Base-by-base conservation (phyloP, 2,329 filamentous ascomycete species). In the Tolypocladium capitatum region DNA sequence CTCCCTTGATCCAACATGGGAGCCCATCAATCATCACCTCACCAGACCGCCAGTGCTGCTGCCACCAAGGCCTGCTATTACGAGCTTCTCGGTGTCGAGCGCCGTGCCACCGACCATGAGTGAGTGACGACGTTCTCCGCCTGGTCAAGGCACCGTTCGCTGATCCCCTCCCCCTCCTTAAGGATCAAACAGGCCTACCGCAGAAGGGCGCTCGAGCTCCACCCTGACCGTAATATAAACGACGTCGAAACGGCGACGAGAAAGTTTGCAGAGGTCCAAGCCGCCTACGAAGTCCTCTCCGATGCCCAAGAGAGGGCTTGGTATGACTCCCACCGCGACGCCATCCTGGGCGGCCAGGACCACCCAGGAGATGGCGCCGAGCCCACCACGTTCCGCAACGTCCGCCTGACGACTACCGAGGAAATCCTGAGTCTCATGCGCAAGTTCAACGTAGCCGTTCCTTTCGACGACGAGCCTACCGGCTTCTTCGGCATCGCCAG, bases 111-210 rank as follows among this genome's bases (percentile, higher is more conserved):
- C 6, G 84, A 90, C 41, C 86, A 94, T 48, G 90, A 96, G 83
- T 89, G 66, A 61, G 76, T 56, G 6, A 13, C n/a, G 13, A 9
- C 20, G 1, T 34, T 35, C 9, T 9, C 13, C 35, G n/a, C 13
- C 27, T 32, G 16, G 11, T 8, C 43, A 20, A 21, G 21, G 27
- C 35, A 33, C 1, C 16, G 24, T 20, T 32, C 2, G 7, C 33
- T 51, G 3, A 47, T 55, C 48, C 33, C 28, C 11, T 27, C 30
- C 11, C 44, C 10, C 4, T 16, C 38, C n/a, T 6, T 1, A 18
- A 91, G 85, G 53, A 89, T 98, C 60, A 95, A 95, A 60, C 94
- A 88, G 60, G 89, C 90, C 14, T 98, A 98, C 66, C 81, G 88
- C 53, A 81, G 72, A 52, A 96, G 91, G 63, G 92, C 92, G 1